A percentile compares a stretch with the other conserved stretches of the same genome.
Conservation (phyloP, 1,284 basidiomycete genomes). For the Ustilago xerochloae region DNA sequence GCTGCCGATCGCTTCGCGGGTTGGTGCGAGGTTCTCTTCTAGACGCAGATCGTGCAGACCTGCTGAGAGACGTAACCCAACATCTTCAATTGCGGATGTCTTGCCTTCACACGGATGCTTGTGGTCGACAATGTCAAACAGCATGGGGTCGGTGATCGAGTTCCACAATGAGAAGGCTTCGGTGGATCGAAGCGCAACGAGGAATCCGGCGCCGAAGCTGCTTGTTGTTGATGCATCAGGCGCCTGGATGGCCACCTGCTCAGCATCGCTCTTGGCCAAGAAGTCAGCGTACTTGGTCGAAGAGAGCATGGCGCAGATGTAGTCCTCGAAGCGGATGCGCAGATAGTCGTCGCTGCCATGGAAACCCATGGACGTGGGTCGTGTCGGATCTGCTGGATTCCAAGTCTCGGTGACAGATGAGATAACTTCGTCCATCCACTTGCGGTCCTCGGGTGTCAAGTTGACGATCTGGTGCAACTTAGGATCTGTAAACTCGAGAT, state of each 20-base stretch:
- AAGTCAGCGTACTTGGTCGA: conserved; percentile 62
- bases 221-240: conserved; percentile 35
- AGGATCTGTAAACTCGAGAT: conserved; percentile 73
- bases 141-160: conserved; percentile 57
- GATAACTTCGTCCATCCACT: conserved; percentile 84
- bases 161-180: conserved; percentile 59
- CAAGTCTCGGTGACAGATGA: conserved; percentile 61
- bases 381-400: conserved; percentile 62
- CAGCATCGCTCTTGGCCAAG: conserved; percentile 46
- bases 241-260: conserved; percentile 41
- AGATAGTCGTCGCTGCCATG: conserved; percentile 66
- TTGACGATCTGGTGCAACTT: conserved; percentile 80
- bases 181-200: conserved; percentile 54
- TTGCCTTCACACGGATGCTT: conserved; percentile 66
- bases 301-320: conserved; percentile 63
- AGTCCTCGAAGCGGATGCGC: conserved; percentile 62
- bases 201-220: conserved; percentile 61
- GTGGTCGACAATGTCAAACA: conserved; percentile 63
- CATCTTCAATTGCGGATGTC: conserved; percentile 63
- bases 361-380: conserved; percentile 64
- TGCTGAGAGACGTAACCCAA: conserved; percentile 59
- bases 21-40: conserved; percentile 64
- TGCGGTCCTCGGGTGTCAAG: conserved; percentile 90
- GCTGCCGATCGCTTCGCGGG: conserved; percentile 61
- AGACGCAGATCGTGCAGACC: conserved; percentile 64